These are phyloP conservation scores for Puccinia triticina DNA, from an alignment of 1,284 basidiomycete genomes.

Conservation along the genomic window DNA sequence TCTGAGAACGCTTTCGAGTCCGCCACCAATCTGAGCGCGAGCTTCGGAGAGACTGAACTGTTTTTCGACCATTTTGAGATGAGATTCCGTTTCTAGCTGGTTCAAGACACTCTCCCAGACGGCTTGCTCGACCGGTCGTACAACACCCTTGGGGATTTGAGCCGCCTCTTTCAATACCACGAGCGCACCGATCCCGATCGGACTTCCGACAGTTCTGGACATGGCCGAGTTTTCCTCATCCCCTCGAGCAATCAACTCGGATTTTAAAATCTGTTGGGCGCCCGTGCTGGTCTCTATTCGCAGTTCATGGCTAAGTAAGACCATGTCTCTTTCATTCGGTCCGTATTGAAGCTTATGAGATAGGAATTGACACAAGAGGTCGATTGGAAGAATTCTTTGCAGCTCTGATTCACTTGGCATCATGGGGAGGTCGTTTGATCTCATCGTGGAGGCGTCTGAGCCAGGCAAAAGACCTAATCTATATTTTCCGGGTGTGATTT, in stretches of 20 bases:
- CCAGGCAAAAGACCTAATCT: conserved; percentile 61
- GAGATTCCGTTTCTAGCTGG: not conserved
- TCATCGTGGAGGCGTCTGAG: conserved; percentile 37
- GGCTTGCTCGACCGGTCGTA: conserved; percentile 3
- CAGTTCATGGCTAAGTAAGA: conserved; percentile 83
- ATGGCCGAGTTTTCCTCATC: conserved; percentile 70
- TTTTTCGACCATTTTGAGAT: conserved; percentile 14
- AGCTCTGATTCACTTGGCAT: conserved; percentile 64
- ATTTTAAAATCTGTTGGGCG: conserved; percentile 67
- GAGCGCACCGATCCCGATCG: conserved; percentile 77
- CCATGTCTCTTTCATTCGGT: conserved; percentile 78
- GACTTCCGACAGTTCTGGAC: conserved; percentile 84
- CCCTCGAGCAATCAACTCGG: conserved; percentile 62
- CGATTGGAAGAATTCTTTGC: conserved; percentile 68
- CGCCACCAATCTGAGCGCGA: not conserved
- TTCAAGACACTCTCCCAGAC: not conserved
- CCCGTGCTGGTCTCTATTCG: conserved; percentile 66
- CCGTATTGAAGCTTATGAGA: conserved; percentile 74
- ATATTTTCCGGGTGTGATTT: not conserved
- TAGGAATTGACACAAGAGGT: conserved; percentile 76
- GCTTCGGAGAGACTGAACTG: not conserved
- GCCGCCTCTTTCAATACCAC: conserved; percentile 73
- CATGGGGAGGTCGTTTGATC: conserved; percentile 53
- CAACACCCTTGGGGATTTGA: conserved; percentile 54
- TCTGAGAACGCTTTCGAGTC: conserved; percentile 13